Evolutionary conservation across 2,329 filamentous ascomycete species (phyloP), one percentile per base, ranked within the genome.

Genomic region (Aspergillus sp.): DNA sequence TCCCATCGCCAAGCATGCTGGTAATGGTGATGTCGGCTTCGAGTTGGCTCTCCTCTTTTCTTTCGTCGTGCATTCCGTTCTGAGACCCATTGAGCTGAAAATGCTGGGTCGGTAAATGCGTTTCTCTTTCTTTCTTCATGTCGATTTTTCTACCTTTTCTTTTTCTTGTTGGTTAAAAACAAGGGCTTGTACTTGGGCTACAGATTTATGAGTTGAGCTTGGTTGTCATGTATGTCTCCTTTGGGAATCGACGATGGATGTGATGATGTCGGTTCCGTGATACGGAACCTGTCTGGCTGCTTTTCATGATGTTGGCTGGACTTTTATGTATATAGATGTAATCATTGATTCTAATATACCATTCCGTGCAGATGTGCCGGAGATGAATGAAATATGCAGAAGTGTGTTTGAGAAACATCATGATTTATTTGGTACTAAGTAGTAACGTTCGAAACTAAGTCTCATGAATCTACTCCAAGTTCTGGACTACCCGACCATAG

Each of bases 1-100:
- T 0, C 88, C 88, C 0, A 86, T 91, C 62, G 88, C 87, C 0
- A 79, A 81, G 60, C 77, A 84, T 30, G 86, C 87, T 57, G 82
- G 86, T 42, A 79, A 79, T 47, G 86, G 84, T 25, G 86, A 88
- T 74, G 74, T 88, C 44, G 86, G 85, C 3, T 86, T 90, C 64
- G 88, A 90, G 71, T 72, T 90, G 51, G 88, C 81, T 0, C 90
- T 90, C 70, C 81, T 78, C 1, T 88, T 91, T 67, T 73, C 84
- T 1, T 75, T 82, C 6, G 65, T 81, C 1, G 75, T 77, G 1
- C 90, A 88, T 73, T 67, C 80, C 50, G 67, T 78, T 1, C 66
- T 88, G 63, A 77, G 86, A 61, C 73, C 77, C 17, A 65, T 83
- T 38, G 84, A 86, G 72, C 61, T 81, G 65, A 81, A 72, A 69